Base-by-base conservation (phyloP, 768 basidiomycete genomes). In the Saitozyma sp. region DNA sequence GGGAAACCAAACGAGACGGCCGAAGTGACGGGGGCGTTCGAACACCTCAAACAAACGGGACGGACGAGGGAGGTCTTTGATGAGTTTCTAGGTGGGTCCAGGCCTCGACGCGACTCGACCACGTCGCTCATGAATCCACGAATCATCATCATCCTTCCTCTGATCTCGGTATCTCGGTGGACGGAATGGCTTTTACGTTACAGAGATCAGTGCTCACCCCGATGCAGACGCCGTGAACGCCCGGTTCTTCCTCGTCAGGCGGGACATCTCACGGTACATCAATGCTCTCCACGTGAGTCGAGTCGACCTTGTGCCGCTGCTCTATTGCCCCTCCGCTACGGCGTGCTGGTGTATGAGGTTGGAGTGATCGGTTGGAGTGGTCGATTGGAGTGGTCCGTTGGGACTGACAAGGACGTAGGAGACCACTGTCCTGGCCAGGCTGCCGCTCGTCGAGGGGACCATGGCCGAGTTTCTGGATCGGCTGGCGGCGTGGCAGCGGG, bases 401-500 rank as follows among this genome's bases (percentile, higher is more conserved):
- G 29, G 29, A 29, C 29, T 29, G 29, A 29, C 29, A 29, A 29
- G 5, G 29, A 29, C 29, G 29, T 29, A 29, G 29, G 29, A 29
- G 29, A 29, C 29, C 29, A 29, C 29, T 29, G 29, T 29, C 29
- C 29, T 29, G 29, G 29, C 29, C 29, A 29, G 29, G 29, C 29
- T 29, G 2, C 29, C 29, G 29, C 2, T 29, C 29, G 29, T 29
- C 29, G 29, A 29, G 29, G 29, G 29, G 2, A 29, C 29, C 29
- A 29, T 29, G 29, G 29, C 29, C 29, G 29, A 29, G 29, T 48
- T 74, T 62, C 57, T 77, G 41, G 76, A 77, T 29, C 64, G 71
- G 16, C 42, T 77, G 48, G 67, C 67, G 10, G 29, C 70, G 4
- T 77, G 76, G 76, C 73, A 73, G 45, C 54, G 73, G 57, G 64